Evolutionary conservation across 345 rosid species (phyloP), one percentile per base, ranked within the genome.

Genomic region (Linum tenue): DNA sequence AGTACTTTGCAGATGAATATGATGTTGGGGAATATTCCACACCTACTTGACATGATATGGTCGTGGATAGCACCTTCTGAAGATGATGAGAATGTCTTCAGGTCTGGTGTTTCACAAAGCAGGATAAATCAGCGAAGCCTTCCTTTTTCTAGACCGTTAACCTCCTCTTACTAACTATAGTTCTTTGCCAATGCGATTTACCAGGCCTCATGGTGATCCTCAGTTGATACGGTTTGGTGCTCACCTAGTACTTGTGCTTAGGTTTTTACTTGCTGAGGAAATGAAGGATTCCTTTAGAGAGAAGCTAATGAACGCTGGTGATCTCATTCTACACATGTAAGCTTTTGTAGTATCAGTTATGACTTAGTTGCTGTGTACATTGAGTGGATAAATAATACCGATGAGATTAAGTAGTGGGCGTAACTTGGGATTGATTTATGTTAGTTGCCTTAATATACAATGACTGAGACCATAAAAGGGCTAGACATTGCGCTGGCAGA

Each of bases 121-220:
- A 48, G 15, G 53, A 48, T 48, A 48, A 48, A 48, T 15, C 9
- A 48, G 53, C 14, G 53, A 48, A 9, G 53, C 14, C 14, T 48
- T 48, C 53, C 7, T 48, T 48, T 22, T 48, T 15, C 41, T 40
- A 35, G 10, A 11, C 22, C 41, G 39, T 61, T 69, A 40, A 35
- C 39, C 22, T 56, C 36, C 31, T 66, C 9, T 4, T 63, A 5
- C 37, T 36, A 8, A 37, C 17, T 60, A 17, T 35, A 55, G 42
- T 56, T 70, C 40, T 50, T 77, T 67, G 73, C 71, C 59, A 70
- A 5, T 37, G 35, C 62, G 53, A 22, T 37, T 50, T 65, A 72
- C 31, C 84, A 94, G 99, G 90, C 96, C 96, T 67, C 92, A 88
- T 74, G 97, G 95, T 64, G 95, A 94, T 82, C 90, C 97, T 74